phyloP scores from a whole-genome alignment of 306 rosid species.

The Vigna reflexopilosa region DNA sequence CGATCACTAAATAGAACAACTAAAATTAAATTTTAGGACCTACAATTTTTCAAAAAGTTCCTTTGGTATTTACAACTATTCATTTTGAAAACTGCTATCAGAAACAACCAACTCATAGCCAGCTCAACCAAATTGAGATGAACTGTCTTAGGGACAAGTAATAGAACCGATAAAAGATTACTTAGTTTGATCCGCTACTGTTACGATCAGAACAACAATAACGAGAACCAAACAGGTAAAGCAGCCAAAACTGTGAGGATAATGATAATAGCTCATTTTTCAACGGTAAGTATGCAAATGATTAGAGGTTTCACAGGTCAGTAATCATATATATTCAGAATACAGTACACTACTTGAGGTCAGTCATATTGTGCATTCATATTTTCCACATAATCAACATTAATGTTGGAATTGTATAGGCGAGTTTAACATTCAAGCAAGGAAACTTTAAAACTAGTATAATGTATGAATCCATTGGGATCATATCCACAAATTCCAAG shows the following conservation, averaged over 20 bases:
- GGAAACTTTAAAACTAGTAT: slow-evolving; percentile 12
- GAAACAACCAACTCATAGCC: neutral
- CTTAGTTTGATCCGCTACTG: neutral
- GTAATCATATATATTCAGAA: neutral
- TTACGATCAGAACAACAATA: neutral
- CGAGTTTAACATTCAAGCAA: slow-evolving; percentile 25
- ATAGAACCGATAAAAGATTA: neutral
- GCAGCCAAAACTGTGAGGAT: neutral
- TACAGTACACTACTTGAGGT: neutral
- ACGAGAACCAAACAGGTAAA: neutral
- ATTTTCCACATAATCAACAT: slow-evolving; percentile 7
- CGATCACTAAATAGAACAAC: too few species aligned
- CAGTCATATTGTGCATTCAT: neutral
- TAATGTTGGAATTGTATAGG: neutral
- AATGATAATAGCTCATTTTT: neutral
- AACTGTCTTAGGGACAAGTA: neutral
- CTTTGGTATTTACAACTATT: too few species aligned
- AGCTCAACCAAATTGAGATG: neutral
- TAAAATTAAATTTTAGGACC: too few species aligned
- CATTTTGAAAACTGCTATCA: neutral
- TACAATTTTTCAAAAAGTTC: too few species aligned
- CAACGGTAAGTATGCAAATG: neutral
- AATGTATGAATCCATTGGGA: slow-evolving; percentile 28
- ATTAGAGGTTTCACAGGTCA: neutral
- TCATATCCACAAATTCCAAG: slow-evolving; percentile 39